Evolutionary conservation across 176 grass and related monocot species (phyloP), one percentile per base, ranked within the genome.

Genomic region (Musa troglodytarum): DNA sequence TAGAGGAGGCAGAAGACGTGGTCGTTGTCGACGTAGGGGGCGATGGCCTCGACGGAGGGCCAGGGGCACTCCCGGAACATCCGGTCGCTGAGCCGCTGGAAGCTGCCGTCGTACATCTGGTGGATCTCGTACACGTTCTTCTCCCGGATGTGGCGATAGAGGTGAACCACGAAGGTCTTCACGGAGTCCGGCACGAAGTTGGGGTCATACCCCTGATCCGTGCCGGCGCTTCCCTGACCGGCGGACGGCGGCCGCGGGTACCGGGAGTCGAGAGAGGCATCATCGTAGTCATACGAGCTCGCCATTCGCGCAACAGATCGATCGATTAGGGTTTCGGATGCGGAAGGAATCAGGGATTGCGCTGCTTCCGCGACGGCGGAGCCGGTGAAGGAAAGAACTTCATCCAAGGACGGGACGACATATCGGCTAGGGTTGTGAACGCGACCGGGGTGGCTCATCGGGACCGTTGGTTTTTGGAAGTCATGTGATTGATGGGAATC

Each of bases 61-160:
- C 90, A 99, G 1, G 90, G 90, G 29, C 77, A 74, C 65, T 98
- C 95, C 67, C 90, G 95, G 79, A 98, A 98, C 86, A 89, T 92
- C 28, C 95, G 90, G 29, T 98, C 95, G 69, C 86, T 89, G 63
- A 98, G 90, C 62, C 90, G 95, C 82, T 92, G 81, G 84, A 99
- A 99, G 25, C 95, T 92, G 26, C 86, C 90, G 75, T 99, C 90
- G 86, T 94, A 98, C 95, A 98, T 98, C 90, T 98, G 90, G 78
- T 98, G 84, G 83, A 98, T 98, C 90, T 98, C 95, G 88, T 84
- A 99, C 28, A 99, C 90, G 88, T 99, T 99, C 84, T 99, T 99
- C 76, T 99, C 95, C 16, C 95, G 84, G 78, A 99, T 92, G 80
- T 94, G 90, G 78, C 95, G 91, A 86, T 98, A 98, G 21, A 98